Percentiles rank a stretch among this genome's conserved stretches.
Conservation (phyloP, 164 flowering plant genomes). For the Magnolia sinica region DNA sequence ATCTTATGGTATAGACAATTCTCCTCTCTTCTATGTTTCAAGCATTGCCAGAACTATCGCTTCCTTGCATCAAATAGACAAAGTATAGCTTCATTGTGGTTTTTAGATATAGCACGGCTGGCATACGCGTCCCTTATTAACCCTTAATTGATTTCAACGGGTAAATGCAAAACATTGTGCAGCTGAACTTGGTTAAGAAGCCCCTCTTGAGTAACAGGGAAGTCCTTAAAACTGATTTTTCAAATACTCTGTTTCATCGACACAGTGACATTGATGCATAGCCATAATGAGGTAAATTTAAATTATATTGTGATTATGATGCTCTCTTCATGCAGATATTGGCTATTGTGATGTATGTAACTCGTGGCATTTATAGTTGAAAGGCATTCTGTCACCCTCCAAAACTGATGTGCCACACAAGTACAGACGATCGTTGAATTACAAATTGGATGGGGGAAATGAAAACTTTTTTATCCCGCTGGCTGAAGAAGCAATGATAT, state of each 20-base stretch:
- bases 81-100: background rate
- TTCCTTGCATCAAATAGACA: too few relatives aligned
- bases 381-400: background rate
- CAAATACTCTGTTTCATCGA: background rate
- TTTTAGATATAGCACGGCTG: background rate
- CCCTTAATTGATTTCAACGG: background rate
- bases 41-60: background rate
- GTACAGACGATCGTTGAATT: background rate
- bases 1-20: background rate
- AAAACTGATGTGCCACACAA: background rate
- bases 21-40: background rate
- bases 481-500: background rate
- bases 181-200: background rate
- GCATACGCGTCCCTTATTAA: background rate
- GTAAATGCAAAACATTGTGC: conserved; percentile 3
- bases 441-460: background rate
- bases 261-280: background rate
- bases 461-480: background rate
- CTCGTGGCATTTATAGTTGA: background rate
- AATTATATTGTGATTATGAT: background rate
- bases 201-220: background rate
- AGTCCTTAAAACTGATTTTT: background rate
- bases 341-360: background rate
- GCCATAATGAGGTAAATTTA: background rate
- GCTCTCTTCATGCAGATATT: background rate